These are phyloP conservation scores for Puya raimondii DNA, from an alignment of 176 grass and related monocot species.

Conservation along the genomic window DNA sequence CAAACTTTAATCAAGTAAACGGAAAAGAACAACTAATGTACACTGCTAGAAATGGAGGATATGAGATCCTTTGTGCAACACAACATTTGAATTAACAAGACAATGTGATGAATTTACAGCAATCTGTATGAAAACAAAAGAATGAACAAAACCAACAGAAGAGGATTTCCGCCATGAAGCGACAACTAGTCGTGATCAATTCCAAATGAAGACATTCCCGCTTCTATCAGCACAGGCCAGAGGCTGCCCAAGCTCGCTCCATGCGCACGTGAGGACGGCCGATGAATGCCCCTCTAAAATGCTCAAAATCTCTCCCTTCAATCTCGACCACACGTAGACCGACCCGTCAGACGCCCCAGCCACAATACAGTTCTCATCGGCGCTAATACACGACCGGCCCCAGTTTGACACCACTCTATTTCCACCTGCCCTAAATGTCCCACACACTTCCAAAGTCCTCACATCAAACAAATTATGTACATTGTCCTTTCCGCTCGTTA, in stretches of 20 bases:
- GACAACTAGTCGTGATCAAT: slow-evolving; percentile 23
- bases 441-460: slow-evolving; percentile 76
- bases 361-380: slow-evolving; percentile 66
- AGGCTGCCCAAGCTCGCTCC: slow-evolving; percentile 52
- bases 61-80: too few relatives aligned
- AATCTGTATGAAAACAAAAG: neutral
- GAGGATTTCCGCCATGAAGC: neutral
- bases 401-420: slow-evolving; percentile 51
- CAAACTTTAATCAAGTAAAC: too few relatives aligned
- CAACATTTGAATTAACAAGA: too few relatives aligned
- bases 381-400: slow-evolving; percentile 71
- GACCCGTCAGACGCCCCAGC: slow-evolving; percentile 74
- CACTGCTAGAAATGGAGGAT: too few relatives aligned
- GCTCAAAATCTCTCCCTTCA: slow-evolving; percentile 31
- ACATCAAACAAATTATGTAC: slow-evolving; percentile 85
- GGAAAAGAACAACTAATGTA: too few relatives aligned
- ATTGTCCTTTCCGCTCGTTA: slow-evolving; percentile 86
- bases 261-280: slow-evolving; percentile 53
- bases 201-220: slow-evolving; percentile 87
- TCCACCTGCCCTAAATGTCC: slow-evolving; percentile 53
- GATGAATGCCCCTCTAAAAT: slow-evolving; percentile 71
- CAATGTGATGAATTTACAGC: neutral
- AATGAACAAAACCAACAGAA: neutral
- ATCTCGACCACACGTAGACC: slow-evolving; percentile 73
- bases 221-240: slow-evolving; percentile 74